Evolutionary conservation across 805 yeast species (phyloP).

Genomic region (Candida parachauliodes): DNA sequence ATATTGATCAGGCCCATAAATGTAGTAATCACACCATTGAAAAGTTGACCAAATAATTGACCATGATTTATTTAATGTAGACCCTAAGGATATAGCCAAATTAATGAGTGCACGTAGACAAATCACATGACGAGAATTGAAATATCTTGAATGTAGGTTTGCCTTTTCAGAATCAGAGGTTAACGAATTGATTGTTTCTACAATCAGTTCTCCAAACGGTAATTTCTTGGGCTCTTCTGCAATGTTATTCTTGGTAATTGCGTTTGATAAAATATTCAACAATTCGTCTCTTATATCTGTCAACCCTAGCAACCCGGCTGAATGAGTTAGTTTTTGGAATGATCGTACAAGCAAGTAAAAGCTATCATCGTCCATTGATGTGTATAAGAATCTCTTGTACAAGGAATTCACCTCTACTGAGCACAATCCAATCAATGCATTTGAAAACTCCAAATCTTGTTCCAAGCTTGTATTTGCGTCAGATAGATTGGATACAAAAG

Average conservation of each 20-base stretch:
- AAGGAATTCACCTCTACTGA: conserved; percentile 24
- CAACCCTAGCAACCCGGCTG: conserved; percentile 71
- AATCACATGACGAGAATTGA: conserved; percentile 66
- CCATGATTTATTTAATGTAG: conserved; percentile 70
- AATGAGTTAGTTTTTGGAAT: conserved; percentile 76
- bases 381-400: conserved; percentile 48
- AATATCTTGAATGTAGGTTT: conserved; percentile 16
- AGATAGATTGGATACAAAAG: conserved; percentile 45
- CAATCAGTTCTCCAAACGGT: conserved; percentile 50
- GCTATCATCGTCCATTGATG: conserved; percentile 65
- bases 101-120: conserved; percentile 77
- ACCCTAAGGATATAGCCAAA: conserved; percentile 78
- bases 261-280: conserved; percentile 24
- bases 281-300: conserved; percentile 52
- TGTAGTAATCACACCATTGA: conserved; percentile 73
- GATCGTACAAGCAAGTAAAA: conserved; percentile 69
- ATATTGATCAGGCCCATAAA: conserved; percentile 51
- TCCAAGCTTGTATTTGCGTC: conserved; percentile 19
- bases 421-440: conserved; percentile 26
- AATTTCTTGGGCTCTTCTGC: conserved; percentile 25
- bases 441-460: conserved; percentile 33
- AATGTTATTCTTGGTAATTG: conserved; percentile 14
- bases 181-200: conserved; percentile 46
- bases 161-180: background rate
- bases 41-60: conserved; percentile 51